Percentiles rank a stretch among this genome's conserved stretches.
Conservation (phyloP, 176 grass and related monocot species). For the Avena atlantica region DNA sequence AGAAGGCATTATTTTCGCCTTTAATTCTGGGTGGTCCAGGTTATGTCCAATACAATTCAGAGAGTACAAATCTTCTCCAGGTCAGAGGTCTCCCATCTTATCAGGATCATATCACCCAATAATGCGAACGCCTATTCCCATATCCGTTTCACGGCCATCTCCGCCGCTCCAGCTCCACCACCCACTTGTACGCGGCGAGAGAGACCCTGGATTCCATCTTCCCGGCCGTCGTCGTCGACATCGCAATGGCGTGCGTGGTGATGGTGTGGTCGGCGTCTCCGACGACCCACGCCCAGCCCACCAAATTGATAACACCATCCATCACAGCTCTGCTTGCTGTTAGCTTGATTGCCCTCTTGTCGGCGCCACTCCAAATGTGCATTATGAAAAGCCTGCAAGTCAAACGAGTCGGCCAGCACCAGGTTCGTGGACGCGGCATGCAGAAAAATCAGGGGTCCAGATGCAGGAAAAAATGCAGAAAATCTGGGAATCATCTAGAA, state of each 20-base stretch:
- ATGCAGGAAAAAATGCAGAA: not conserved
- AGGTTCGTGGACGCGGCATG: too few relatives aligned
- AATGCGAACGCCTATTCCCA: not conserved
- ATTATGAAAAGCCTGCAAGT: too few relatives aligned
- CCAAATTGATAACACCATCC: not conserved
- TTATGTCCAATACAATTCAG: not conserved
- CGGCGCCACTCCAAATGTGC: not conserved
- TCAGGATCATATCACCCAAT: not conserved
- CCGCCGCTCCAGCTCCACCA: not conserved
- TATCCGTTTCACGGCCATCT: not conserved
- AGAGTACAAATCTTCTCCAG: not conserved
- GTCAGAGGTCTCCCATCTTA: not conserved
- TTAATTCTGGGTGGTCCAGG: not conserved
- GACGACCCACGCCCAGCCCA: not conserved
- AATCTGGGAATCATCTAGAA: not conserved
- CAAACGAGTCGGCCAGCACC: too few relatives aligned
- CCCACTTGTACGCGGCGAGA: constrained; percentile 8
- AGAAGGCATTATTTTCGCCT: not conserved
- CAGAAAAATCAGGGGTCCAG: not conserved
- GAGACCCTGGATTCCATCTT: not conserved
- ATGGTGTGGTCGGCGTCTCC: not conserved
- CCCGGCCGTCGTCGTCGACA: not conserved
- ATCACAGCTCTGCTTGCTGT: not conserved
- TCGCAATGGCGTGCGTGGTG: not conserved
- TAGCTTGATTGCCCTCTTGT: not conserved